Evolutionary conservation across 1,139 yeast species (phyloP), one percentile per base, ranked within the genome.

Genomic region (Blastobotrys aristatus): DNA sequence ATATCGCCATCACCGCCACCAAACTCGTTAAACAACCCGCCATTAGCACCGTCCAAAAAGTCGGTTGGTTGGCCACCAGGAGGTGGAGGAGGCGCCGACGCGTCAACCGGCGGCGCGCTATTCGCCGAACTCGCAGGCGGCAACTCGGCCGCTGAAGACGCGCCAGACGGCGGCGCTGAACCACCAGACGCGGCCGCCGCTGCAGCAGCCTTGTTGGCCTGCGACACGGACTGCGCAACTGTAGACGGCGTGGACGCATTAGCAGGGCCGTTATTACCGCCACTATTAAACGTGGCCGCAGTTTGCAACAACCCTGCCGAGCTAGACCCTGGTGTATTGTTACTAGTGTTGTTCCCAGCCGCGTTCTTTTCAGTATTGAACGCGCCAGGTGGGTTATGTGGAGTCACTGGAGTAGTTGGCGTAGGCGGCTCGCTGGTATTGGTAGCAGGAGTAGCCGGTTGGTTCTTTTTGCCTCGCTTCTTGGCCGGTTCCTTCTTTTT

Each of bases 391-490:
- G 57, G 58, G 34, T 55, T 53, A 46, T 65, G 66, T 6, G 70
- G 70, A 1, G 70, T 67, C 10, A 65, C 59, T 1, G 70, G 70
- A 29, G 70, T 66, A 11, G 69, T 65, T 4, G 70, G 70, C 10
- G 70, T 66, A n/a, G 67, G 69, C 5, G 70, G 69, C 47, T 66
- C 70, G 4, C 67, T 62, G 8, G 49, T 53, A 4, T 40, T 35
- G 10, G 50, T 53, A 11, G 46, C 46, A 2, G 66, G 64, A 21
- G 66, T 60, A 26, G 64, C 65, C 1, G 67, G 64, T 45, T 17
- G 65, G 57, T 22, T 66, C 59, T 72, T 68, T 46, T 72, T 74
- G 39, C 63, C 64, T 43, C 62, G 61, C 52, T 60, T 58, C 50
- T 59, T 61, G 38, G 64, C 65, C 43, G 68, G 66, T 42, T 56